Conservation (phyloP, 495 filamentous ascomycete genomes). For the Achaetomiella virescens region DNA sequence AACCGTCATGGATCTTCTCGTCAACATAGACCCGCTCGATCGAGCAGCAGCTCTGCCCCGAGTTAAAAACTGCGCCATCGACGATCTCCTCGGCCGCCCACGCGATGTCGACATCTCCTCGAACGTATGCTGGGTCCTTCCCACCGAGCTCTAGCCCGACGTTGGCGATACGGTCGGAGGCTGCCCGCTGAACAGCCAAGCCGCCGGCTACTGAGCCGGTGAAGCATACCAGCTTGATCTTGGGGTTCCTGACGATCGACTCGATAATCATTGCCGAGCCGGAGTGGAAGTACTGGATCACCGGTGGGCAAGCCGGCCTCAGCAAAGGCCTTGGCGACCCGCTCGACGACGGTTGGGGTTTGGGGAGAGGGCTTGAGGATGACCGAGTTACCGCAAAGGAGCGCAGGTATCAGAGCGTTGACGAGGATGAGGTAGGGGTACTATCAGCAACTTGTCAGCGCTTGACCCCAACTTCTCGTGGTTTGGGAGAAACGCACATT, state of each 20-base stretch:
- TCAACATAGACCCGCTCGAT: slow-evolving; percentile 91
- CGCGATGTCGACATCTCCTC: slow-evolving; percentile 74
- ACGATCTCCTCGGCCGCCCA: slow-evolving; percentile 93
- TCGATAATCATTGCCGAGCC: slow-evolving; percentile 68
- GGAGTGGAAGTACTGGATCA: slow-evolving; percentile 85
- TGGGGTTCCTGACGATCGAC: slow-evolving; percentile 63
- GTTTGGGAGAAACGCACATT: slow-evolving; percentile 57
- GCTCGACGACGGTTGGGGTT: slow-evolving; percentile 84
- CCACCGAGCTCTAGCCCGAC: slow-evolving; percentile 87
- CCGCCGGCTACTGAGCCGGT: slow-evolving; percentile 90
- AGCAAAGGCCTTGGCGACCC: slow-evolving; percentile 63
- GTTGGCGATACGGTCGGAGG: slow-evolving; percentile 70
- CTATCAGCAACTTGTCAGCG: slow-evolving; percentile 36
- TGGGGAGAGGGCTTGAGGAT: slow-evolving; percentile 92
- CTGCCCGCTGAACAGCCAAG: slow-evolving; percentile 74
- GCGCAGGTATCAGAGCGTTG: slow-evolving; percentile 81
- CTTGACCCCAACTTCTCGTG: too few relatives aligned
- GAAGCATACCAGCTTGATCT: slow-evolving; percentile 74
- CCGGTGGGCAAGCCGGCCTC: slow-evolving; percentile 73
- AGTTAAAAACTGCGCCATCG: slow-evolving; percentile 93
- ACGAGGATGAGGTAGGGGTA: slow-evolving; percentile 90
- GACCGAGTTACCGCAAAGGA: slow-evolving; percentile 80
- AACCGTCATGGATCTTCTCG: slow-evolving; percentile 72
- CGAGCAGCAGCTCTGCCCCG: slow-evolving; percentile 92
- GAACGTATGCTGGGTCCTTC: slow-evolving; percentile 87